Base-by-base conservation (phyloP, 768 basidiomycete species). In the Xerocomellus dryophilus region DNA sequence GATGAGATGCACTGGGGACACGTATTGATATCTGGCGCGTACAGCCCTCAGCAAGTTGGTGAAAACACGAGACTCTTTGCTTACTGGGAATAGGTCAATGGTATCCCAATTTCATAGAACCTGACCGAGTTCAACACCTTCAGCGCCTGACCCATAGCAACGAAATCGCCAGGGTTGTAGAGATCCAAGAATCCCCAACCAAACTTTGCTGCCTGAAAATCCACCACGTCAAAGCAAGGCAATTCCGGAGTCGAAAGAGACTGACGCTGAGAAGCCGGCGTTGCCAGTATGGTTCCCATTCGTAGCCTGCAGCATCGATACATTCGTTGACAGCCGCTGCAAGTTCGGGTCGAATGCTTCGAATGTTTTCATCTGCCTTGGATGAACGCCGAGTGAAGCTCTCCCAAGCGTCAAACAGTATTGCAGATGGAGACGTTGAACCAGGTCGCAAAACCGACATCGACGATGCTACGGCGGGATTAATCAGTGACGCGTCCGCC, bases 81-180 rank as follows among this genome's bases (percentile, higher is more conserved):
- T 58, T 66, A 97, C 94, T 98, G 89, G 2, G 86, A 80, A 71
- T 92, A 91, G 2, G 94, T 96, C 31, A 99, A 75, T 4, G 96
- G 94, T 40, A 98, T 88, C 0, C 95, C 96, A 41, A 98, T 87
- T 61, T 96, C 92, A 62, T 88, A 93, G 68, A 83, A 88, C 47
- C 94, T 81, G 31, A 96, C 88, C 9, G 94, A 93, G 65, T 98
- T 98, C 31, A 98, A 74, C 36, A 99, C 95, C 66, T 95, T 93
- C 23, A 99, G 78, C 2, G 86, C 85, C 67, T 94, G 90, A 0
- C 93, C 94, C 88, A 97, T 93, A 44, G 84, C 80, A 31, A 98
- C 84, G 61, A 97, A 95, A 64, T 97, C 93, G 1, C 83, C 85
- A 5, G 96, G 90, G 66, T 98, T 90, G 66, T 93, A 90, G 25